Evolutionary conservation across 2,329 filamentous ascomycete genomes (phyloP).

Genomic region (Colletotrichum costaricense): DNA sequence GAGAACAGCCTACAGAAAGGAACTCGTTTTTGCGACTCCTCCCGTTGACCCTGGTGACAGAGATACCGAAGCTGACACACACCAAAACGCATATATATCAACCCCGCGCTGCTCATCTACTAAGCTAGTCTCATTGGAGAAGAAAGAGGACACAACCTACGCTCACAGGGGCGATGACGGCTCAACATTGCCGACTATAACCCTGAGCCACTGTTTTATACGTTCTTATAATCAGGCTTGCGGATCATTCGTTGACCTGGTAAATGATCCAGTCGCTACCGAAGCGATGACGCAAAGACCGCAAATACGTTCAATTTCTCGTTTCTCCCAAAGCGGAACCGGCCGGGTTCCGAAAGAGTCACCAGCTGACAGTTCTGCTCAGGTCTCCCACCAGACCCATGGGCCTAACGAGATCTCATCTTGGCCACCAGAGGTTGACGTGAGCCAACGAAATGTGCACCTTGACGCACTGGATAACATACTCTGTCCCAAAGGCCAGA

Average conservation of each 20-base stretch:
- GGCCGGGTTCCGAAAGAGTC: background rate
- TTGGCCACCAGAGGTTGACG: conserved; percentile 40
- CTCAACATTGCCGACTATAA: conserved; percentile 53
- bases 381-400: background rate
- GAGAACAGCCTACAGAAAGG: conserved; percentile 74
- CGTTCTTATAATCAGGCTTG: conserved; percentile 65
- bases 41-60: conserved; percentile 36
- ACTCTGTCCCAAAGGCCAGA: conserved; percentile 49
- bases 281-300: conserved; percentile 48
- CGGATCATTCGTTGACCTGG: conserved; percentile 69
- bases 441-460: background rate
- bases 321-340: background rate
- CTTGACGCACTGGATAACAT: conserved; percentile 47
- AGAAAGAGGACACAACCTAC: conserved; percentile 49
- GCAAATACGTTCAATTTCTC: conserved; percentile 53
- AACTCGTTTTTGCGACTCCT: conserved; percentile 54
- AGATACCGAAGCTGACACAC: background rate
- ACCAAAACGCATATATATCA: background rate
- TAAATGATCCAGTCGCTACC: conserved; percentile 58
- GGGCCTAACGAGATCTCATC: conserved; percentile 21
- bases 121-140: background rate
- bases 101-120: background rate
- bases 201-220: conserved; percentile 64
- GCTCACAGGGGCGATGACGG: conserved; percentile 63
- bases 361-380: background rate